phyloP scores from a whole-genome alignment of 306 rosid species.

The Sechiopsis laciniata region DNA sequence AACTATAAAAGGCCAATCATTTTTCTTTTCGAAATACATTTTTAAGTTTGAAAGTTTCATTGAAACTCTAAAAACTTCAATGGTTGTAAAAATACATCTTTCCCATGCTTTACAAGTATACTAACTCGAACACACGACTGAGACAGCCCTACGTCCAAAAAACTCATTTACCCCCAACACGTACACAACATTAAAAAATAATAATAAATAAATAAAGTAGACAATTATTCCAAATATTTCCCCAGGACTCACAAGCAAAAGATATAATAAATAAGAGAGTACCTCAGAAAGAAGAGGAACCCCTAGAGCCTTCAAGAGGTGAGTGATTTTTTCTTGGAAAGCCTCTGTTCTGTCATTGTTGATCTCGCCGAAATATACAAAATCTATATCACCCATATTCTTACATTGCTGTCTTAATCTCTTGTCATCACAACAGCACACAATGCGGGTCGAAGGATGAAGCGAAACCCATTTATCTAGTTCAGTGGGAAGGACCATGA shows the following conservation, averaged over 20 bases:
- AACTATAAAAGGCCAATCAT: conserved; percentile 1
- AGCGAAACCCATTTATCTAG: conserved; percentile 91
- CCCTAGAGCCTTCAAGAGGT: conserved; percentile 65
- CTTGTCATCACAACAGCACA: conserved; percentile 81
- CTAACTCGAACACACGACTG: neutral
- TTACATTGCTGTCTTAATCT: conserved; percentile 58
- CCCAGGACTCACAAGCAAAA: neutral
- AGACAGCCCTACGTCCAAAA: neutral
- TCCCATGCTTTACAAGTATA: neutral
- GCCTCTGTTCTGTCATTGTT: conserved; percentile 40
- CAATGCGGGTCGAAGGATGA: conserved; percentile 73
- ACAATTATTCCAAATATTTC: neutral
- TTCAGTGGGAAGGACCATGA: conserved; percentile 69
- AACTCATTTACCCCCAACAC: neutral
- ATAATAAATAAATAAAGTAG: no score
- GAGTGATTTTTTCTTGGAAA: conserved; percentile 41
- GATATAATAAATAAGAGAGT: conserved; percentile 18
- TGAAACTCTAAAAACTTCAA: neutral
- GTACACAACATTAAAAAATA: no score
- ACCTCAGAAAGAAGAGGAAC: conserved; percentile 89
- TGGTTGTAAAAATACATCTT: neutral
- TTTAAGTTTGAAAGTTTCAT: neutral
- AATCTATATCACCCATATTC: conserved; percentile 54
- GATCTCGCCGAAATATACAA: conserved; percentile 54
- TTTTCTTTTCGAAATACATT: neutral